These are phyloP conservation scores for Camellia sinensis DNA, from an alignment of 148 eudicot species.

Conservation along the genomic window DNA sequence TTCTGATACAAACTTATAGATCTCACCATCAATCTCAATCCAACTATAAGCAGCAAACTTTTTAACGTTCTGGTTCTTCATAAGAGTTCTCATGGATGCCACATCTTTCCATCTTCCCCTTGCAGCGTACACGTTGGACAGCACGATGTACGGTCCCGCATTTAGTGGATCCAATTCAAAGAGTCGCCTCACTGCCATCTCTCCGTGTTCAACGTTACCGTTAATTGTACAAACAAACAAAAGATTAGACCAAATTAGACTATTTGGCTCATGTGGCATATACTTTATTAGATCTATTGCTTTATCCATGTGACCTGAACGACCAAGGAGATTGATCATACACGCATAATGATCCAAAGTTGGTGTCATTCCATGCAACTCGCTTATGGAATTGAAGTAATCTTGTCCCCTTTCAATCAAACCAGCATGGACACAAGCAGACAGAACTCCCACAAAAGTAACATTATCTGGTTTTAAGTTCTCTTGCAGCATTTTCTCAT, in stretches of 20 bases:
- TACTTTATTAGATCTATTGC: conserved; percentile 14
- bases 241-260: conserved; percentile 33
- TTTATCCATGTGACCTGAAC: conserved; percentile 22
- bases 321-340: conserved; percentile 30
- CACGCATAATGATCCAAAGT: conserved; percentile 33
- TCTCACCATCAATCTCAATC: conserved; percentile 25
- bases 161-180: conserved; percentile 25
- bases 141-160: conserved; percentile 31
- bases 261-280: conserved; percentile 25
- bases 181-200: conserved; percentile 23
- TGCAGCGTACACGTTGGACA: conserved; percentile 36
- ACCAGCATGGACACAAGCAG: conserved; percentile 32
- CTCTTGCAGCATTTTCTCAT: conserved; percentile 19
- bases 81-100: conserved; percentile 21
- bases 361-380: conserved; percentile 20
- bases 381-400: conserved; percentile 23
- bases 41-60: conserved; percentile 31
- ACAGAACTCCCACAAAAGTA: conserved; percentile 26
- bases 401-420: conserved; percentile 17
- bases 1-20: conserved; percentile 23
- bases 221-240: conserved; percentile 28
- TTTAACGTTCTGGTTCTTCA: conserved; percentile 26
- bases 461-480: conserved; percentile 19
- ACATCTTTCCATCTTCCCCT: conserved; percentile 30
- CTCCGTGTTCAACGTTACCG: conserved; percentile 23